Base-by-base conservation (phyloP, 1,139 yeast genomes). In the Kluyveromyces sp. region DNA sequence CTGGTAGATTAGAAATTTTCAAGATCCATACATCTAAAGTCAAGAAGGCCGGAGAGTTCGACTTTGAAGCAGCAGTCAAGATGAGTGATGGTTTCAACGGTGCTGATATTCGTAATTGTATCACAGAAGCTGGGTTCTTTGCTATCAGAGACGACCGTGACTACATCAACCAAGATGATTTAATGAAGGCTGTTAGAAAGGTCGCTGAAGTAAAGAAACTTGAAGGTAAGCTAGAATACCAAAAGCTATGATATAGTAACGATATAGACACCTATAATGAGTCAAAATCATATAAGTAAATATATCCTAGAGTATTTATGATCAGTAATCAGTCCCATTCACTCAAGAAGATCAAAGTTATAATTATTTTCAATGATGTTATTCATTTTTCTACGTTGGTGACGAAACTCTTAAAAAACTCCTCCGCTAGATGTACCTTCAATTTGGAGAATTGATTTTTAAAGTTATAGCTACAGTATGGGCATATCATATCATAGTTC, bases 41-140 rank as follows among this genome's bases (percentile, higher is more conserved):
- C 45, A 77, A 85, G 50, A 92, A 92, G 66, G 86, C 82, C 54
- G 99, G 98, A 50, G 98, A 94, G 58, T 85, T 94, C 67, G 98
- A 94, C 70, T 89, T 87, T 59, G 98, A 94, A 70, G 96, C 97
- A 25, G 85, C 89, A 37, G 97, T 92, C 36, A 90, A 92, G 71
- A 89, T 92, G 97, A 83, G 95, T 68, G 98, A 94, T 69, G 98
- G 98, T 1, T 92, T 94, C 70, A 94, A 94, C 68, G 99, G 99
- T 69, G 98, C 98, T 4, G 99, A 94, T 75, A 83, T 94, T 58
- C 81, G 98, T 69, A 94, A 94, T 66, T 97, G 94, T 51, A 79
- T 90, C 36, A 94, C 99, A n/a, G 99, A 94, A 71, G 97, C 97
- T 29, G 99, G 98, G 2, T 92, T 94, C 71, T 89, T 90, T 62